A percentile compares a stretch with the other conserved stretches of the same genome.
Evolutionary conservation across 2,329 filamentous ascomycete species (phyloP).

Genomic region (Clonostachys chloroleuca): DNA sequence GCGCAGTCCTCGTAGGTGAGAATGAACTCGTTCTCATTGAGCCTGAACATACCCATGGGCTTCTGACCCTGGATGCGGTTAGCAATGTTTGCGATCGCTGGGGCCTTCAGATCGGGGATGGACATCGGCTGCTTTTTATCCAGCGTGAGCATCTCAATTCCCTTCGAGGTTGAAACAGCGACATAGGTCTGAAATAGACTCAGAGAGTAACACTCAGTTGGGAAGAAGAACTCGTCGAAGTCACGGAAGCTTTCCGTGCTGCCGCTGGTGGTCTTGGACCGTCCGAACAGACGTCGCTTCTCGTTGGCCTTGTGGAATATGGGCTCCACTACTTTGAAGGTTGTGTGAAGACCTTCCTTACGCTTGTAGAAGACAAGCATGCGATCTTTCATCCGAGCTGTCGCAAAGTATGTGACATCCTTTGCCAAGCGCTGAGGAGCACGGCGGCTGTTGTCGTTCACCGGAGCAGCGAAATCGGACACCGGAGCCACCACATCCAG

Average conservation of each 20-base stretch:
- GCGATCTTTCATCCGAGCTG: constrained; percentile 94
- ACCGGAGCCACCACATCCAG: constrained; percentile 74
- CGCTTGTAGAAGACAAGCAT: constrained; percentile 97
- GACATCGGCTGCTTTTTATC: constrained; percentile 97
- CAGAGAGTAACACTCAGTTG: constrained; percentile 88
- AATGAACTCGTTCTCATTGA: constrained; percentile 88
- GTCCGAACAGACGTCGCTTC: constrained; percentile 66
- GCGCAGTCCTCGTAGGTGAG: constrained; percentile 94
- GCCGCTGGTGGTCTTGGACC: constrained; percentile 56
- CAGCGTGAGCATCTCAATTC: constrained; percentile 91
- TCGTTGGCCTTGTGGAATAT: constrained; percentile 90
- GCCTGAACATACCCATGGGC: constrained; percentile 92
- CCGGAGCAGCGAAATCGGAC: constrained; percentile 56
- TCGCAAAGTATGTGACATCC: constrained; percentile 95
- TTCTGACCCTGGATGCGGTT: constrained; percentile 76
- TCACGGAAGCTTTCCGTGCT: constrained; percentile 95
- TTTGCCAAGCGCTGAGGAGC: constrained; percentile 91
- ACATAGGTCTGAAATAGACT: constrained; percentile 96
- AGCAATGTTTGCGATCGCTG: constrained; percentile 80
- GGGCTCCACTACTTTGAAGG: constrained; percentile 94
- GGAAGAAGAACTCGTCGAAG: constrained; percentile 98
- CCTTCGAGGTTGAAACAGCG: constrained; percentile 84
- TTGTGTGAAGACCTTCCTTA: constrained; percentile 85
- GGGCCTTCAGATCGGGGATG: constrained; percentile 78
- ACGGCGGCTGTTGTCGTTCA: constrained; percentile 69